These are phyloP conservation scores for Aquilaria agallochum DNA, from an alignment of 441 rosid genomes.

Conservation along the genomic window DNA sequence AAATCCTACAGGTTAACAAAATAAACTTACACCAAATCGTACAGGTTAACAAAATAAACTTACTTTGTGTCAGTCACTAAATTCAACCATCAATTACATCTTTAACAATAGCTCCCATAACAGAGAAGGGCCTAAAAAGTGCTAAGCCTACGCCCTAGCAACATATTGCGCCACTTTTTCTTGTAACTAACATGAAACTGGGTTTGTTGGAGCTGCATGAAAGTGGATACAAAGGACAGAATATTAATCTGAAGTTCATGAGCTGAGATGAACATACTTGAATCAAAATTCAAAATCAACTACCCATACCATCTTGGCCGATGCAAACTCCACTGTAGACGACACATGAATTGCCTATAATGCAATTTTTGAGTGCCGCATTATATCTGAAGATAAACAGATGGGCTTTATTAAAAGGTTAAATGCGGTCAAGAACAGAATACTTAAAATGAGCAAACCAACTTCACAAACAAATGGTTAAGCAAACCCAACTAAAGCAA, in stretches of 20 bases:
- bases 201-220: no score
- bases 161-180: no score
- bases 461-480: background rate
- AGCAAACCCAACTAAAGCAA: conserved; percentile 1
- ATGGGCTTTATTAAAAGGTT: no score
- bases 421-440: no score
- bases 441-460: no score
- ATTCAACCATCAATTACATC: no score
- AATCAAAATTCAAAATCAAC: conserved; percentile 10
- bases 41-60: conserved; percentile 10
- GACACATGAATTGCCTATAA: conserved; percentile 53
- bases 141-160: no score
- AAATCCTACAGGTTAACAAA: conserved; percentile 42
- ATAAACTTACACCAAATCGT: conserved; percentile 48
- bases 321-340: conserved; percentile 71
- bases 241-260: background rate
- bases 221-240: no score
- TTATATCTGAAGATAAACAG: conserved; percentile 34
- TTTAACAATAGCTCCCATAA: no score
- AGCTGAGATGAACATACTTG: background rate
- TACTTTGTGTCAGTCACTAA: no score
- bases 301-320: conserved; percentile 66
- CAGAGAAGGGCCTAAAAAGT: no score
- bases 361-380: conserved; percentile 56
- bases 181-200: no score